Percentiles rank a stretch among this genome's conserved stretches.
phyloP scores from a whole-genome alignment of 1,284 basidiomycete species.

The Limonomyces culmigenus region DNA sequence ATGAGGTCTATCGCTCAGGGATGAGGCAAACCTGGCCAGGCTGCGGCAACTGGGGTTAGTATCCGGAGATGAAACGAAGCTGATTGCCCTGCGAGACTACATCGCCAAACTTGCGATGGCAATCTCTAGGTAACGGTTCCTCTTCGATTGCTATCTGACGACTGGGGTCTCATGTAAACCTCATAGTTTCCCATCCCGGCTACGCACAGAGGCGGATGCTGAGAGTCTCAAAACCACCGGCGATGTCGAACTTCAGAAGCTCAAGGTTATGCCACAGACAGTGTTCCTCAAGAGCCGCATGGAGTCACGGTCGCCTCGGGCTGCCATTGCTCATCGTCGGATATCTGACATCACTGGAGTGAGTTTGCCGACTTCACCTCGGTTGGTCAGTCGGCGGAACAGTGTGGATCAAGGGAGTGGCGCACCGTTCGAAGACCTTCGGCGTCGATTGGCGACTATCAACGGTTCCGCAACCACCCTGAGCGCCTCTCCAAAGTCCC shows the following conservation, averaged over 20 bases:
- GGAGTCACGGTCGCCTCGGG: constrained; percentile 22
- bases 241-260: constrained; percentile 61
- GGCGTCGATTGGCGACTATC: constrained; percentile 49
- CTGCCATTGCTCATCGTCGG: too few species aligned
- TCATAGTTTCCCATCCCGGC: constrained; percentile 47
- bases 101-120: constrained; percentile 71
- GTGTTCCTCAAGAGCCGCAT: constrained; percentile 68
- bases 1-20: constrained; percentile 30
- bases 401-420: constrained; percentile 26
- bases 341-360: too few species aligned
- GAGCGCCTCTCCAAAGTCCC: constrained; percentile 8
- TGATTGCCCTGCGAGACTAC: constrained; percentile 77
- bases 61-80: constrained; percentile 60
- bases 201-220: constrained; percentile 40
- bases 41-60: constrained; percentile 75
- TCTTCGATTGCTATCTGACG: too few species aligned
- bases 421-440: constrained; percentile 58
- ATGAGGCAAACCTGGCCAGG: constrained; percentile 56
- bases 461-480: constrained; percentile 53
- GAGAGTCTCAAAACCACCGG: constrained; percentile 50
- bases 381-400: background rate
- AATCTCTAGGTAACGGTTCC: constrained; percentile 28
- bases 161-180: too few species aligned
- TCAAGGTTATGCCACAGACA: constrained; percentile 87
- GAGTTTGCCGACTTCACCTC: too few species aligned